A percentile compares a stretch with the other conserved stretches of the same genome.
Conservation (phyloP, 192 early-diverging fungal species). For the Gamsiella multidivaricata region DNA sequence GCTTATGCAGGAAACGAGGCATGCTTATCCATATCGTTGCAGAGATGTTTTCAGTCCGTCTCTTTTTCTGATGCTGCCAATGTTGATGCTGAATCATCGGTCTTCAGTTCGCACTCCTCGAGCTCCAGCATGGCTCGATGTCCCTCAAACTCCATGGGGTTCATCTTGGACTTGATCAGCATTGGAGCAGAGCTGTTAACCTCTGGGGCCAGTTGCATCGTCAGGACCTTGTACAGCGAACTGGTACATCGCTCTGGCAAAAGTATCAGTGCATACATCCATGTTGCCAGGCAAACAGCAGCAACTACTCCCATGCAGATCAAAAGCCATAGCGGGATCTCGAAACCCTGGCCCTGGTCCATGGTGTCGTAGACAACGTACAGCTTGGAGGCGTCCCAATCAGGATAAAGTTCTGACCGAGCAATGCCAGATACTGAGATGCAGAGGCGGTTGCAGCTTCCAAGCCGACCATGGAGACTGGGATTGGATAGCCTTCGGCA, state of each 20-base stretch:
- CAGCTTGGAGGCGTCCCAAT: not conserved
- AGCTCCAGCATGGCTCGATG: not conserved
- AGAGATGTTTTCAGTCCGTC: too few species aligned
- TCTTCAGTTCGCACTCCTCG: not conserved
- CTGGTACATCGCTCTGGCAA: slow-evolving; percentile 1
- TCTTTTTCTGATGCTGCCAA: not conserved
- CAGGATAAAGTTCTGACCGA: not conserved
- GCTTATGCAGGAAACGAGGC: too few species aligned
- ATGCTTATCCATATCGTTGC: too few species aligned
- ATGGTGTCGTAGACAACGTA: not conserved
- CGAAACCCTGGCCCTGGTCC: not conserved
- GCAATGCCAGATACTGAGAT: not conserved
- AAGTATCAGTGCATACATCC: not conserved
- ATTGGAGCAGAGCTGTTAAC: slow-evolving; percentile 1
- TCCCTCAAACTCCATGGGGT: slow-evolving; percentile 8
- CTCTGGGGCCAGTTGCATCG: not conserved
- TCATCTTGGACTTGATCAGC: slow-evolving; percentile 16
- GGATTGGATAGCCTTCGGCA: too few species aligned
- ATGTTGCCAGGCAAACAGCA: not conserved
- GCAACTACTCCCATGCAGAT: not conserved
- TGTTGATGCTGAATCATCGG: not conserved
- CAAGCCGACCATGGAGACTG: not conserved
- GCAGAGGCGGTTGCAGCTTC: not conserved
- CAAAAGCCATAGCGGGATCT: slow-evolving; percentile 6
- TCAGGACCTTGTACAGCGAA: slow-evolving; percentile 7